These are phyloP conservation scores for Pyrenophora seminiperda DNA, from an alignment of 2,329 filamentous ascomycete species.

Conservation along the genomic window DNA sequence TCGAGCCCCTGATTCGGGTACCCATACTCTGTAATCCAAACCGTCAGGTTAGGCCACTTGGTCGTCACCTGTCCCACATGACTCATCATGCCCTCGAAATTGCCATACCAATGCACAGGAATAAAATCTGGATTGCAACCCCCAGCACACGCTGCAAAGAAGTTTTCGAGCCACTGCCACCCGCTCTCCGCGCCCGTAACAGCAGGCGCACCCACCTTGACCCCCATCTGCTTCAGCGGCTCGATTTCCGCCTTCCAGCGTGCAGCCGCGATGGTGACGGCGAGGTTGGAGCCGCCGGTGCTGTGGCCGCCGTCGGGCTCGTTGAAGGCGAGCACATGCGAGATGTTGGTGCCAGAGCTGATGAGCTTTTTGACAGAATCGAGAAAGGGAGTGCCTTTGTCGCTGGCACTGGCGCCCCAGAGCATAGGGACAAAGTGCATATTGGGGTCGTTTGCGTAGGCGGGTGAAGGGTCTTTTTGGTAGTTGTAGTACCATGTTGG, in stretches of 20 bases:
- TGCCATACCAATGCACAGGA: slow-evolving; percentile 63
- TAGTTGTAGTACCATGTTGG: slow-evolving; percentile 91
- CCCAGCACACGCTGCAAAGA: slow-evolving; percentile 63
- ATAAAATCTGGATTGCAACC: slow-evolving; percentile 57
- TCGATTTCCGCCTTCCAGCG: slow-evolving; percentile 75
- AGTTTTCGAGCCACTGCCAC: slow-evolving; percentile 70
- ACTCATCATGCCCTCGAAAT: slow-evolving; percentile 70
- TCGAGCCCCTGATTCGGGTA: slow-evolving; percentile 60
- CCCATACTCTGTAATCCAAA: slow-evolving; percentile 84
- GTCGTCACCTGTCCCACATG: slow-evolving; percentile 66
- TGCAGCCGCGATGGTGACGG: slow-evolving; percentile 64
- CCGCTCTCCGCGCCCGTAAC: slow-evolving; percentile 67
- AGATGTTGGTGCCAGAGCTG: slow-evolving; percentile 61
- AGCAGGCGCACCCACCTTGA: slow-evolving; percentile 72
- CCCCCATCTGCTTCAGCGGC: slow-evolving; percentile 65
- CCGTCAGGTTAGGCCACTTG: slow-evolving; percentile 56
- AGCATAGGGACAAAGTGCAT: slow-evolving; percentile 84
- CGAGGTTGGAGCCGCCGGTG: slow-evolving; percentile 67
- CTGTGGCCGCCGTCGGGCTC: slow-evolving; percentile 68
- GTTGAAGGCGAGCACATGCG: slow-evolving; percentile 76
- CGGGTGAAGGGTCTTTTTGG: slow-evolving; percentile 59
- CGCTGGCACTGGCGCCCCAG: slow-evolving; percentile 62
- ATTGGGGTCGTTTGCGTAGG: slow-evolving; percentile 48
- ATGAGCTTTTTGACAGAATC: slow-evolving; percentile 63
- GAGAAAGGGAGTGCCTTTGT: slow-evolving; percentile 64